Evolutionary conservation across 176 grass and related monocot genomes (phyloP).

Genomic region (Zea luxurians): DNA sequence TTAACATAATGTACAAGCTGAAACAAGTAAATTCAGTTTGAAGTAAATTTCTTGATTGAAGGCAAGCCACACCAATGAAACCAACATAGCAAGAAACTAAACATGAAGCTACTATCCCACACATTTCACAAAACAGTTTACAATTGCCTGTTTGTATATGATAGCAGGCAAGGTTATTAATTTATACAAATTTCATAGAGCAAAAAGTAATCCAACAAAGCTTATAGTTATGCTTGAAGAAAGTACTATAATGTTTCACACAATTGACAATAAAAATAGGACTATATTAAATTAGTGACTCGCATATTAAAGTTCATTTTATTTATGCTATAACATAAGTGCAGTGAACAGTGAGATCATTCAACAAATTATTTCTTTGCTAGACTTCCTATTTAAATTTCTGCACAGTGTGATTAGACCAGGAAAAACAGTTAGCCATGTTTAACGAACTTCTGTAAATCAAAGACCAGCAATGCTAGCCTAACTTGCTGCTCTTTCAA

Average conservation of each 20-base stretch:
- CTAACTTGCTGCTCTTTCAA: background rate
- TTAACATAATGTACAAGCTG: constrained; percentile 98
- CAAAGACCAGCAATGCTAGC: background rate
- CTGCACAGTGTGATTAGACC: background rate
- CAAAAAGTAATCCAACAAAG: constrained; percentile 5
- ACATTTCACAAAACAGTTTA: background rate
- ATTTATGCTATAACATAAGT: background rate
- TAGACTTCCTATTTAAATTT: background rate
- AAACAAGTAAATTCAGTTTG: constrained; percentile 38
- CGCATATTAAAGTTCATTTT: background rate
- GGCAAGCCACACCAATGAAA: constrained; percentile 17
- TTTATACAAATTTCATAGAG: constrained; percentile 4
- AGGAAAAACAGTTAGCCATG: background rate
- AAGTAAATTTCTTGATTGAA: constrained; percentile 10
- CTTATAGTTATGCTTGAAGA: background rate
- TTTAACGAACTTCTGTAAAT: background rate
- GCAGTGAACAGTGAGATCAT: background rate
- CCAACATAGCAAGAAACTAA: constrained; percentile 25
- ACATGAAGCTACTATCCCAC: background rate
- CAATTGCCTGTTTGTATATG: background rate
- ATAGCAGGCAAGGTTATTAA: constrained; percentile 6
- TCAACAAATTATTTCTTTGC: constrained; percentile 5
- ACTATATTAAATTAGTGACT: background rate
- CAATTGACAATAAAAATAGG: background rate
- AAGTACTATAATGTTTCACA: background rate